These are phyloP conservation scores for Brassica juncea DNA, from an alignment of 345 rosid genomes.

Conservation along the genomic window DNA sequence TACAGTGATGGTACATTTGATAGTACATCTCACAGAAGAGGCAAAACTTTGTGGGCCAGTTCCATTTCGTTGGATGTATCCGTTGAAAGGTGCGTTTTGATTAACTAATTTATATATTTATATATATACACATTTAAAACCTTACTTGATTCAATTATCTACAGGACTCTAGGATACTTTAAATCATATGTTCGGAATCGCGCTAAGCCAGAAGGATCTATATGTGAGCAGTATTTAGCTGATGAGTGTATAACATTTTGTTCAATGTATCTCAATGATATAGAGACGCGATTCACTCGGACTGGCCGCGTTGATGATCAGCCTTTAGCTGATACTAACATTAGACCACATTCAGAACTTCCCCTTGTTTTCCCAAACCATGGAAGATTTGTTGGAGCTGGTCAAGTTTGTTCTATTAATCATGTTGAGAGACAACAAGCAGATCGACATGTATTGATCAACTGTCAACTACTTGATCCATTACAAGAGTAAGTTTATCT, in stretches of 20 bases:
- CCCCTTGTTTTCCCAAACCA: neutral
- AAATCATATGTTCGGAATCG: too few species aligned
- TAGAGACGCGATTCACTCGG: too few species aligned
- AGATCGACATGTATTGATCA: conserved; percentile 13
- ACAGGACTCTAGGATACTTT: neutral
- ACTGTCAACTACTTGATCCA: conserved; percentile 9
- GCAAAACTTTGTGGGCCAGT: conserved; percentile 1
- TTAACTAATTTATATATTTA: neutral
- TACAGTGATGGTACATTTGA: conserved; percentile 2
- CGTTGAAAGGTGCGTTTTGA: neutral
- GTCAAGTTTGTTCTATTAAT: neutral
- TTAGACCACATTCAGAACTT: neutral
- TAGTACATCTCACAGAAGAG: conserved; percentile 4
- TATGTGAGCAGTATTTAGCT: too few species aligned
- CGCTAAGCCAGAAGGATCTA: too few species aligned
- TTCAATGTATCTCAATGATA: too few species aligned
- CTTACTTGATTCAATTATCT: neutral
- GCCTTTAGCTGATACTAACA: too few species aligned
- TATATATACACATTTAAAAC: neutral
- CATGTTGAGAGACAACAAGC: conserved; percentile 2
- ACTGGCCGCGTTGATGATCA: too few species aligned
- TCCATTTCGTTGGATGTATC: conserved; percentile 18
- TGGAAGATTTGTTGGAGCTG: conserved; percentile 5
- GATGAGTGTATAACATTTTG: too few species aligned
- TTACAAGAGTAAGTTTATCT: conserved; percentile 16